Evolutionary conservation across 2,329 filamentous ascomycete genomes (phyloP).

Genomic region (Eutypa lata): DNA sequence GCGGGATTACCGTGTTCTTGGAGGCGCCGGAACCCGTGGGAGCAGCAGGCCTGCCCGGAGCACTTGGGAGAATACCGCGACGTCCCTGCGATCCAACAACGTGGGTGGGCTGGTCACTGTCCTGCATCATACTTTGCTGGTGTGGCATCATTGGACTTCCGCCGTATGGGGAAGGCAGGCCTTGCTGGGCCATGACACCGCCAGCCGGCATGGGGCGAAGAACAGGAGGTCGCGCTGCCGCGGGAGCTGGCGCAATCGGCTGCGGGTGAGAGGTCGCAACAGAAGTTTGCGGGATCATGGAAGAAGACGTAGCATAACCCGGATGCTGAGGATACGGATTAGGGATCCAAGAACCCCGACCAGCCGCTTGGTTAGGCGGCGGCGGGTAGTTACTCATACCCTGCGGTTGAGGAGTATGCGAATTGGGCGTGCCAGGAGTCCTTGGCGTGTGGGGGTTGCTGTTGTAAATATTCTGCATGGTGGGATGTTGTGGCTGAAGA

Average conservation of each 20-base stretch:
- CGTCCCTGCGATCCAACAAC: constrained; percentile 94
- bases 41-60: constrained; percentile 78
- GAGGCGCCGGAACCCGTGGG: constrained; percentile 65
- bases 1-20: constrained; percentile 81
- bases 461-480: constrained; percentile 54
- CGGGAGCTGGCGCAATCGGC: constrained; percentile 71
- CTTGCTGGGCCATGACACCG: constrained; percentile 58
- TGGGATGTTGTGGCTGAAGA: constrained; percentile 44
- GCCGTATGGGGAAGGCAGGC: constrained; percentile 59
- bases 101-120: constrained; percentile 71
- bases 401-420: constrained; percentile 28
- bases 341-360: constrained; percentile 51
- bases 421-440: constrained; percentile 61
- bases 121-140: constrained; percentile 52
- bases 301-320: constrained; percentile 52
- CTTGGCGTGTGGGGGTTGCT: constrained; percentile 61
- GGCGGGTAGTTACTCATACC: constrained; percentile 43
- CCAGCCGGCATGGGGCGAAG: constrained; percentile 70
- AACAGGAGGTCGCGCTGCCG: constrained; percentile 55
- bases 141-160: constrained; percentile 52
- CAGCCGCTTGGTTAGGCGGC: constrained; percentile 44
- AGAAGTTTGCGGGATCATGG: constrained; percentile 66
- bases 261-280: constrained; percentile 68
- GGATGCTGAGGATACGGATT: constrained; percentile 50
- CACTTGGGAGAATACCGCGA: constrained; percentile 86